Percentiles rank a stretch among this genome's conserved stretches.
phyloP scores from a whole-genome alignment of 2,329 filamentous ascomycete genomes.

The Scytalidium sp. region DNA sequence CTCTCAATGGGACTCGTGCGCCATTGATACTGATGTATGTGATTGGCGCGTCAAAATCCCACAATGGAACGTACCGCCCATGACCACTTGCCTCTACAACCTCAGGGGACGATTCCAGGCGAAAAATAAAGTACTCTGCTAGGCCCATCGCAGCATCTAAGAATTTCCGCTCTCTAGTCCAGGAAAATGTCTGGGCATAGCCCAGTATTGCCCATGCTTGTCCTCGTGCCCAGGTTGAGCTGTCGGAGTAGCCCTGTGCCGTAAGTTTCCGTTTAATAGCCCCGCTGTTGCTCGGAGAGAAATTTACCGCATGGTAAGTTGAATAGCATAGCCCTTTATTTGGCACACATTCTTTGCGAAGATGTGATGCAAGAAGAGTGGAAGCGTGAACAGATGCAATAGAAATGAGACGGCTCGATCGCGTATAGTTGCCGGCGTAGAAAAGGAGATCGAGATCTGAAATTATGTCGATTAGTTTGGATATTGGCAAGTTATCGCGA shows the following conservation, averaged over 20 bases:
- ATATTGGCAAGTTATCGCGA: too few relatives aligned
- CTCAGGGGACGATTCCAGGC: conserved; percentile 29
- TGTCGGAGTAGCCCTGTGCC: conserved; percentile 41
- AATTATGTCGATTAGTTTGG: too few relatives aligned
- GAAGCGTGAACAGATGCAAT: conserved; percentile 38
- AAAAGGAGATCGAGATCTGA: conserved; percentile 31
- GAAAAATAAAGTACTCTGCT: conserved; percentile 44
- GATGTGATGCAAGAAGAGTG: conserved; percentile 35
- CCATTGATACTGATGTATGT: conserved; percentile 33
- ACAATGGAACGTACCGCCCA: conserved; percentile 29
- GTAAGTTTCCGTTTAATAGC: conserved; percentile 40
- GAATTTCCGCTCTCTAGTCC: conserved; percentile 42
- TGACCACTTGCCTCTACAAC: conserved; percentile 25
- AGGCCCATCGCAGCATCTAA: conserved; percentile 39
- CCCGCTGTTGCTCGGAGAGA: conserved; percentile 37
- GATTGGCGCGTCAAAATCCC: conserved; percentile 51
- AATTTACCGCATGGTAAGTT: conserved; percentile 44
- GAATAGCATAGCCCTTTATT: conserved; percentile 25
- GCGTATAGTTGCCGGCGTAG: conserved; percentile 33
- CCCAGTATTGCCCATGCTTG: conserved; percentile 37
- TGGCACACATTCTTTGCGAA: conserved; percentile 31
- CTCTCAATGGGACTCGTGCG: conserved; percentile 24
- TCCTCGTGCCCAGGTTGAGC: conserved; percentile 46
- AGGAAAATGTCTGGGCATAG: conserved; percentile 41
- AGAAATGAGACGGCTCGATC: conserved; percentile 25